These are phyloP conservation scores for Waltergamsia citrina DNA, from an alignment of 2,329 filamentous ascomycete species.

Conservation along the genomic window DNA sequence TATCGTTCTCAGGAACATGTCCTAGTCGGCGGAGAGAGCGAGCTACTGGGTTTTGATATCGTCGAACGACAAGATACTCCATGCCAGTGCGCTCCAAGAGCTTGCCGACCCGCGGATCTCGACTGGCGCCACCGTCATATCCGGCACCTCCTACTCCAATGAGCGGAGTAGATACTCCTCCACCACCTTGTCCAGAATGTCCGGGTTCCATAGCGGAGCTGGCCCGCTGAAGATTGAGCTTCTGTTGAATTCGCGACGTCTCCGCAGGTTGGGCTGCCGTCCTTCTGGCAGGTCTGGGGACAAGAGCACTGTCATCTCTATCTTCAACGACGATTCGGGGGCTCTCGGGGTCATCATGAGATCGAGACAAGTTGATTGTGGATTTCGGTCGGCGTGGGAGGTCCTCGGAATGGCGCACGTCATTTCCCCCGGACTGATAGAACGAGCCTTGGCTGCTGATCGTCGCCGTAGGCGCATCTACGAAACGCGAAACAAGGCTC, in stretches of 20 bases:
- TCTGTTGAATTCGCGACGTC: constrained; percentile 63
- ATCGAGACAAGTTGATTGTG: constrained; percentile 21
- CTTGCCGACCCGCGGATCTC: constrained; percentile 54
- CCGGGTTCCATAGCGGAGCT: constrained; percentile 61
- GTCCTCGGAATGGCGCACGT: constrained; percentile 20
- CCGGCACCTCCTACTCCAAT: constrained; percentile 43
- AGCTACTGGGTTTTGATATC: constrained; percentile 62
- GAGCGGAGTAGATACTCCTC: constrained; percentile 32
- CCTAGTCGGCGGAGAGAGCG: constrained; percentile 43
- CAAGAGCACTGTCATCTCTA: constrained; percentile 32
- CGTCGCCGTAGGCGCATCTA: constrained; percentile 39
- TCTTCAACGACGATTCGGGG: constrained; percentile 17
- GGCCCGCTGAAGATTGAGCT: constrained; percentile 64
- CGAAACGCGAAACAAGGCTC: constrained; percentile 50
- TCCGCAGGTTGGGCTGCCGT: constrained; percentile 34
- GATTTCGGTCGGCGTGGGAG: constrained; percentile 31
- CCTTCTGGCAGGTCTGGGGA: constrained; percentile 31
- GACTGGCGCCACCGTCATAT: constrained; percentile 36
- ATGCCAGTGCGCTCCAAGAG: constrained; percentile 61
- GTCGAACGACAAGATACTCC: constrained; percentile 65
- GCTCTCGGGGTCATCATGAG: constrained; percentile 13
- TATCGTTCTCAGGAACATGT: constrained; percentile 40
- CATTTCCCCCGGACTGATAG: constrained; percentile 26
- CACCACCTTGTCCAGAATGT: constrained; percentile 11
- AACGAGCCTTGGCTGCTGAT: constrained; percentile 43